Base-by-base conservation (phyloP, 2,329 filamentous ascomycete species). In the Penicillium sp. region DNA sequence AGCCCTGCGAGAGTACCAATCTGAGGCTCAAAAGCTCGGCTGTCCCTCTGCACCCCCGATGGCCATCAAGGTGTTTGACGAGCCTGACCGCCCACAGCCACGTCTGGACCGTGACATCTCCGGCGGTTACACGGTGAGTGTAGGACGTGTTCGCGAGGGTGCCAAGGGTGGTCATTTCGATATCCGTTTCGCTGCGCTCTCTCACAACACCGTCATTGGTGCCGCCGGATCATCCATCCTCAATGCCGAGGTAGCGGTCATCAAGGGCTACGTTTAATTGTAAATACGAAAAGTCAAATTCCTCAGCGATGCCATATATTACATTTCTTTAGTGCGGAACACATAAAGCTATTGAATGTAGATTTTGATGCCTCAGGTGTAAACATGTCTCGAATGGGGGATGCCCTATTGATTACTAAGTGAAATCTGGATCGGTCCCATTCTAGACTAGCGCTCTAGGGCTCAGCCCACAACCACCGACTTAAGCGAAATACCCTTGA, bases 191-290 rank as follows among this genome's bases (percentile, higher is more conserved):
- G 92, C 94, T 57, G 90, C 91, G 23, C 78, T 97, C 63, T 96
- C 90, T 69, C 94, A 97, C 68, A 89, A 89, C 68, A 89, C 93
- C 56, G 88, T 99, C 51, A 93, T 99, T 70, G 93, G 93, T 60
- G 94, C 94, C 29, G 92, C 93, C n/a, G 94, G 94, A 10, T 95
- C 90, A 2, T 95, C 90, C 29, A 96, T 97, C 74, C 74, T 97
- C 64, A 97, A 97, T 67, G 91, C 92, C 26, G 93, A 96, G 73
- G 90, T 91, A 26, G 90, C 91, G 23, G 86, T 96, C 10, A 82
- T 96, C 60, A 95, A 95, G 79, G 93, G 92, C 5, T 90, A 87
- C 67, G 80, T 92, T 58, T 91, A 79, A 63, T 55, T 45, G 44
- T 55, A 55, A 31, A 55, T 52, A 57, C 29, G 49, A 62, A 61